These are phyloP conservation scores for Cladophialophora yegresii DNA, from an alignment of 2,329 filamentous ascomycete species.

Conservation along the genomic window DNA sequence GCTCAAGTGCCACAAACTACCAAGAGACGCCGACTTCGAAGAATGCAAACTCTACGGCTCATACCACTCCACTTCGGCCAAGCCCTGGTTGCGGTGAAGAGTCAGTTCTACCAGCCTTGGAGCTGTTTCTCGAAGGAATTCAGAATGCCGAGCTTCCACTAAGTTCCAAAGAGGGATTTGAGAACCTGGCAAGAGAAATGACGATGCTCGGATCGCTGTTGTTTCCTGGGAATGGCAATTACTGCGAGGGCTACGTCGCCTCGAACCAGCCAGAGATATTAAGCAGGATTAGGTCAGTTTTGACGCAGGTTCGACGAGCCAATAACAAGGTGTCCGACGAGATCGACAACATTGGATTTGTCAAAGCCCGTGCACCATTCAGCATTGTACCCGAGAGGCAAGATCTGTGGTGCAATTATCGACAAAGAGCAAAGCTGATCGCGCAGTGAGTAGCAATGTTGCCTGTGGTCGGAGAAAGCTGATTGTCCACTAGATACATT, in stretches of 20 bases:
- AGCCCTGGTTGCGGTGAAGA: neutral
- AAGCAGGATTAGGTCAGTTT: slow-evolving; percentile 2
- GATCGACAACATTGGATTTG: slow-evolving; percentile 24
- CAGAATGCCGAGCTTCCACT: slow-evolving; percentile 23
- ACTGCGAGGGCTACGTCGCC: neutral
- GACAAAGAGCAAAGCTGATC: slow-evolving; percentile 31
- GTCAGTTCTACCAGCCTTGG: slow-evolving; percentile 5
- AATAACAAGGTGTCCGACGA: slow-evolving; percentile 22
- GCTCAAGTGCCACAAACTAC: slow-evolving; percentile 25
- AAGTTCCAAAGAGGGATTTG: slow-evolving; percentile 17
- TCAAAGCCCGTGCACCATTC: slow-evolving; percentile 32
- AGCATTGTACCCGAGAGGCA: slow-evolving; percentile 23
- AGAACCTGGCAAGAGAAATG: slow-evolving; percentile 20
- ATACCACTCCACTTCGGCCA: slow-evolving; percentile 27
- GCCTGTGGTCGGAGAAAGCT: slow-evolving; percentile 1
- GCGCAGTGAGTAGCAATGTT: slow-evolving; percentile 19
- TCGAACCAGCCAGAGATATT: slow-evolving; percentile 17
- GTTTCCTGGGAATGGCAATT: neutral
- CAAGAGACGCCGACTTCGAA: slow-evolving; percentile 18
- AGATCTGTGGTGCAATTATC: slow-evolving; percentile 33
- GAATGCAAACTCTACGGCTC: slow-evolving; percentile 24
- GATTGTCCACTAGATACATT: slow-evolving; percentile 23
- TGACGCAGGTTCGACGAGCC: slow-evolving; percentile 13
- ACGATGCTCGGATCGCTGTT: slow-evolving; percentile 16
- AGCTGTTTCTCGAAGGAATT: slow-evolving; percentile 17